Evolutionary conservation across 179 eudicot species (phyloP).

Genomic region (Drosera spatulata): DNA sequence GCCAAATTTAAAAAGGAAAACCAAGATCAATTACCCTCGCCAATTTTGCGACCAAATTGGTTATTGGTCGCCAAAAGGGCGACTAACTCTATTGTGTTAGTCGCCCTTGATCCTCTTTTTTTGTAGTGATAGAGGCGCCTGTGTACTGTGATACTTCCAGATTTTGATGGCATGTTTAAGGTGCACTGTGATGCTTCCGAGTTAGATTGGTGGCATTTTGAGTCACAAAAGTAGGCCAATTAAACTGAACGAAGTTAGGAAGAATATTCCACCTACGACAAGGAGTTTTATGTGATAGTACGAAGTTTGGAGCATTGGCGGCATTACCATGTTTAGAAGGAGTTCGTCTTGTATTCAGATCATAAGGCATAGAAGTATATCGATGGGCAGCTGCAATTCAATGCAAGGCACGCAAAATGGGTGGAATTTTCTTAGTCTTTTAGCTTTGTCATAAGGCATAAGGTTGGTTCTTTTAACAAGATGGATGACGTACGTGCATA

Average conservation of each 20-base stretch:
- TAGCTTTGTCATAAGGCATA: neutral
- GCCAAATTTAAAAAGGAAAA: too few relatives aligned
- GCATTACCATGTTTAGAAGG: neutral
- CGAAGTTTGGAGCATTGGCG: neutral
- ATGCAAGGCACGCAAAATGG: neutral
- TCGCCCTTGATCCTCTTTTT: too few relatives aligned
- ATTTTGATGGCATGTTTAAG: neutral
- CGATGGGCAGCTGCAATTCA: neutral
- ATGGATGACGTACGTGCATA: neutral
- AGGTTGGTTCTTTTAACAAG: neutral
- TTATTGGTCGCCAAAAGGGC: too few relatives aligned
- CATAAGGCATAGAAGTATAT: conserved; percentile 1
- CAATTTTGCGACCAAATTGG: too few relatives aligned
- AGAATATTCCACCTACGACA: neutral
- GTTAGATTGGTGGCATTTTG: neutral
- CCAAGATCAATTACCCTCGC: too few relatives aligned
- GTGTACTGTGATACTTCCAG: neutral
- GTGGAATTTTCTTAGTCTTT: neutral
- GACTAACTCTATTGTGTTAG: too few relatives aligned
- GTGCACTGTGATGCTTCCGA: neutral
- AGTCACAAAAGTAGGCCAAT: neutral
- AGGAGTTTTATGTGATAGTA: neutral
- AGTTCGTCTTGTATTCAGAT: neutral
- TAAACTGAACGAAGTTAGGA: neutral
- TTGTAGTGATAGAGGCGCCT: neutral